Percentiles rank a stretch among this genome's conserved stretches.
Evolutionary conservation across 148 eudicot genomes (phyloP).

Genomic region (Salicornia ramosissima): DNA sequence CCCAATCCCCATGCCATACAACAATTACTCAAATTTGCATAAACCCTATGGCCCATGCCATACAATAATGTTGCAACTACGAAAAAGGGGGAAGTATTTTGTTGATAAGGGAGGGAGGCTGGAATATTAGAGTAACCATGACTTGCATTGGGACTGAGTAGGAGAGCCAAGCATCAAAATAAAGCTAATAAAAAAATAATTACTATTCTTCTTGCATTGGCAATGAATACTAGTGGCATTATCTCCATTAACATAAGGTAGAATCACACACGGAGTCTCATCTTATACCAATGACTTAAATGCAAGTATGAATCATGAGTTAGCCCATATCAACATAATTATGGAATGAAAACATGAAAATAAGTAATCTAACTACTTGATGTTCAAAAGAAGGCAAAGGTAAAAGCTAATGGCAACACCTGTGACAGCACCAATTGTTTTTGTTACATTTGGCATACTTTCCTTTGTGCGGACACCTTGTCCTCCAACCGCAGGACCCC

Average conservation of each 20-base stretch:
- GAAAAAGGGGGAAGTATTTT: too few relatives aligned
- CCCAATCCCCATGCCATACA: too few relatives aligned
- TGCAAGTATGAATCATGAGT: not conserved
- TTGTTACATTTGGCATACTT: constrained; percentile 84
- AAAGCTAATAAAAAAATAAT: not conserved
- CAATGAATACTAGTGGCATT: not conserved
- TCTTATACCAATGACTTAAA: not conserved
- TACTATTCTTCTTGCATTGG: not conserved
- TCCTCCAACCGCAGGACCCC: constrained; percentile 99
- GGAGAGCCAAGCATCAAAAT: not conserved
- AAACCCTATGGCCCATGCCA: too few relatives aligned
- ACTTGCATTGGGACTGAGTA: not conserved
- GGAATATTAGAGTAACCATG: not conserved
- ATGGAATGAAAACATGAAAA: not conserved
- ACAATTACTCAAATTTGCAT: too few relatives aligned
- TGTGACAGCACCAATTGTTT: constrained; percentile 84
- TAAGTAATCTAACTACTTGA: constrained; percentile 6
- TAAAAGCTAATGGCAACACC: constrained; percentile 33
- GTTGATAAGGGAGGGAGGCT: not conserved
- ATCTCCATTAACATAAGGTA: not conserved
- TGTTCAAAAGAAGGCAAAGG: not conserved
- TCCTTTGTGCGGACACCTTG: constrained; percentile 98
- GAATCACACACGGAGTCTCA: not conserved
- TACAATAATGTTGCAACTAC: too few relatives aligned
- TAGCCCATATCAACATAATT: not conserved